Evolutionary conservation across 1,139 yeast species (phyloP), one percentile per base, ranked within the genome.

Genomic region (Blastobotrys raffinosifermentans): DNA sequence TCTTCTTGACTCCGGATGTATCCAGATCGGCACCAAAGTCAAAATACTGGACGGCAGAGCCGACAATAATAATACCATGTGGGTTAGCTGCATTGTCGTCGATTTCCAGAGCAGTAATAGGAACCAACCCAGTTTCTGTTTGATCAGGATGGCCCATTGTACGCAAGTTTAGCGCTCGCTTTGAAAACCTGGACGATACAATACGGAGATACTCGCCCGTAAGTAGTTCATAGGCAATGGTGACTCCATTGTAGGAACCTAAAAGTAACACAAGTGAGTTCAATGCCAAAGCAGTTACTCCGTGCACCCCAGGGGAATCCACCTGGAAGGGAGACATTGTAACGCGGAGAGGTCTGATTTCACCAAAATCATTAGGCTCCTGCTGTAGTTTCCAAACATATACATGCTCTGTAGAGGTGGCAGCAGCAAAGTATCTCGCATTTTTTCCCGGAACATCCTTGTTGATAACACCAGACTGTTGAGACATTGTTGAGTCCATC

Each of bases 181-280:
- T 67, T 3, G 79, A 73, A 23, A 69, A 65, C 38, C 72, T 65
- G 3, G 66, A 55, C 6, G 73, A 66, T 4, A 72, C 71, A 19
- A 70, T 70, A 38, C 77, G 61, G 11, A 77, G 53, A 31, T 64
- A 66, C 30, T 67, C 69, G 2, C 91, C 91, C 0, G 77, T 76
- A 37, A 76, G 65, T 0, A 75, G 67, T 53, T 85, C 84, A 55
- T 75, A 75, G 17, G 82, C 61, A 35, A 77, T 73, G 4, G 78
- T 70, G 44, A 66, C 68, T 14, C 91, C 91, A 46, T 77, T 72
- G 48, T 70, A 72, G 2, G 84, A 82, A 0, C 83, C 82, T 2
- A 78, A 64, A 1, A 77, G 66, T 4, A 80, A 60, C 3, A 80
- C 70, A 15, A 57, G 46, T 0, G 69, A 53, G 39, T 65, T 67